Conservation (phyloP, 2,329 filamentous ascomycete species). For the Talaromyces sp. region DNA sequence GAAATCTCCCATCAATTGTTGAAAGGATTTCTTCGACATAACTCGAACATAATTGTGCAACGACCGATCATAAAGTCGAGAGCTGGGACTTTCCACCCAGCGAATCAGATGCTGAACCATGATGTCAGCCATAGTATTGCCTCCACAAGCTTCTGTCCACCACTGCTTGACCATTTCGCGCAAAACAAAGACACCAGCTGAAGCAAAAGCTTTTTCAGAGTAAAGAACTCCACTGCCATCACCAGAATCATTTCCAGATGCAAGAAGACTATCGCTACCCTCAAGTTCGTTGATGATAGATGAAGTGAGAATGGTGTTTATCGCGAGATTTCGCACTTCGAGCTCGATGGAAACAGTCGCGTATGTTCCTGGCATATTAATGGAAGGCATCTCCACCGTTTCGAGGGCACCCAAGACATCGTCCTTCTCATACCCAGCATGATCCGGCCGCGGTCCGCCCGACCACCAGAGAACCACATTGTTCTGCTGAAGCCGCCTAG, state of each 20-base stretch:
- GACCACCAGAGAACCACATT: constrained; percentile 99
- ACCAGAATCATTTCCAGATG: constrained; percentile 58
- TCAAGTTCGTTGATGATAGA: constrained; percentile 96
- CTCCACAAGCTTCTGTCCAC: constrained; percentile 91
- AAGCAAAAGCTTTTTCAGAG: constrained; percentile 87
- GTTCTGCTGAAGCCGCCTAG: constrained; percentile 79
- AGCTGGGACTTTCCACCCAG: constrained; percentile 91
- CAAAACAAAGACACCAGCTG: constrained; percentile 80
- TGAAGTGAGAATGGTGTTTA: constrained; percentile 95
- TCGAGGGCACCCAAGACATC: constrained; percentile 79
- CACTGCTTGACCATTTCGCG: constrained; percentile 98
- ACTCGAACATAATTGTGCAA: constrained; percentile 97
- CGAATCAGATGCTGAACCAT: constrained; percentile 96
- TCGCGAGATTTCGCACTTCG: constrained; percentile 86
- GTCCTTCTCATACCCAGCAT: constrained; percentile 92
- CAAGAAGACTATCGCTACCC: constrained; percentile 80
- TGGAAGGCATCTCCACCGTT: constrained; percentile 80
- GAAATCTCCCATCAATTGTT: constrained; percentile 96
- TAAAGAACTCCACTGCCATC: constrained; percentile 66
- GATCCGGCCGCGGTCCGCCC: constrained; percentile 75
- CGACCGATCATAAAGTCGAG: constrained; percentile 90
- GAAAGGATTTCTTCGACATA: constrained; percentile 95
- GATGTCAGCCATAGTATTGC: constrained; percentile 91
- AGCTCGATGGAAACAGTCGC: constrained; percentile 95
- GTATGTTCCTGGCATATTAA: constrained; percentile 91